These are phyloP conservation scores for Erysimum cheiri DNA, from an alignment of 441 rosid genomes.

Conservation along the genomic window DNA sequence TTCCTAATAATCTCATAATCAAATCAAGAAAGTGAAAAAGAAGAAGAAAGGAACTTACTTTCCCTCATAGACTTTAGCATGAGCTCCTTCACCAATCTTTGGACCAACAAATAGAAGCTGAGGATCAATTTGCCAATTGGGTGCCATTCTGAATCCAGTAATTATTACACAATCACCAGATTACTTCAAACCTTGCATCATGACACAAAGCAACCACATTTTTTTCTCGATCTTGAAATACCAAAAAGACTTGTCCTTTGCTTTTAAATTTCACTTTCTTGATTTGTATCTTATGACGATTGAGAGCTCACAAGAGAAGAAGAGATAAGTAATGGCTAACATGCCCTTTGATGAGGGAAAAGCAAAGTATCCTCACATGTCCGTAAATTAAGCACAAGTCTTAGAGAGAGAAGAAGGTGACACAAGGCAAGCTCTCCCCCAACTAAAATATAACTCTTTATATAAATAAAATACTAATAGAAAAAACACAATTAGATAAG, in stretches of 20 bases:
- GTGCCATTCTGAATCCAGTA: conserved; percentile 55
- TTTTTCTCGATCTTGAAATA: conserved; percentile 33
- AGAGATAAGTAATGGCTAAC: conserved; percentile 50
- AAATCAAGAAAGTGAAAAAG: background rate
- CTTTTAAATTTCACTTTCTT: background rate
- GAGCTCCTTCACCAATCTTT: conserved; percentile 75
- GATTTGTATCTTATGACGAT: conserved; percentile 35
- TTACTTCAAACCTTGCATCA: conserved; percentile 31
- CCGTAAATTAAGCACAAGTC: conserved; percentile 41
- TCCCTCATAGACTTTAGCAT: conserved; percentile 78
- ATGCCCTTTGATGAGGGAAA: conserved; percentile 49
- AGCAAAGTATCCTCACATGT: conserved; percentile 58
- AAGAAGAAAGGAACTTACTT: conserved; percentile 53
- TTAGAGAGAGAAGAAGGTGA: conserved; percentile 42
- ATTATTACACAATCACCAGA: conserved; percentile 34
- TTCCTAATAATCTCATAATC: conserved; percentile 7
- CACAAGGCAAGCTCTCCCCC: conserved; percentile 42
- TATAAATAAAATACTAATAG: conserved; percentile 36
- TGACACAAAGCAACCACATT: conserved; percentile 42
- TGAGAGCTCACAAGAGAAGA: conserved; percentile 48
- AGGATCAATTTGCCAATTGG: conserved; percentile 70
- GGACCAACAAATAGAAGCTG: conserved; percentile 72
- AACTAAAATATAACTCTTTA: conserved; percentile 35
- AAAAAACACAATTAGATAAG: conserved; percentile 47
- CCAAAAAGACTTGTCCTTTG: conserved; percentile 22